Percentiles rank a stretch among this genome's conserved stretches.
Evolutionary conservation across 208 protist genomes (phyloP).

Genomic region (Phytomonas sp.): DNA sequence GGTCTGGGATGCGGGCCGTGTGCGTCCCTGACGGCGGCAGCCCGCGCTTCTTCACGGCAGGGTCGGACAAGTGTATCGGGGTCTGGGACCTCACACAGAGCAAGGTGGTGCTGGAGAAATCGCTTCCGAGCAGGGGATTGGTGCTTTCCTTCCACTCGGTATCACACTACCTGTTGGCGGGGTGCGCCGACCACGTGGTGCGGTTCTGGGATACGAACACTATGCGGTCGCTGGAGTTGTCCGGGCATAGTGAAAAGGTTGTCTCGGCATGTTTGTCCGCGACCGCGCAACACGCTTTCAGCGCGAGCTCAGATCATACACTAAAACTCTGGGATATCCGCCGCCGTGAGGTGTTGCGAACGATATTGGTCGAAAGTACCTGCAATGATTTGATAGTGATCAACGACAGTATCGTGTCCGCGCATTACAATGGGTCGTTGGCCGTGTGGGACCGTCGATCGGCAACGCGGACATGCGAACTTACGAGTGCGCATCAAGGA

Average conservation of each 20-base stretch:
- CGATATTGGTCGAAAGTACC: slow-evolving; percentile 44
- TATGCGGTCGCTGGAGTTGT: slow-evolving; percentile 44
- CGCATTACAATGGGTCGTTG: slow-evolving; percentile 65
- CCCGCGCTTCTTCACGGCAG: slow-evolving; percentile 29
- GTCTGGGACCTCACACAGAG: slow-evolving; percentile 24
- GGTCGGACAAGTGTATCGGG: slow-evolving; percentile 43
- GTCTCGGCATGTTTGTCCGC: slow-evolving; percentile 50
- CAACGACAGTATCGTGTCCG: slow-evolving; percentile 43
- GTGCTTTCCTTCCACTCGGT: slow-evolving; percentile 38
- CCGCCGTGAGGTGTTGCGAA: slow-evolving; percentile 25
- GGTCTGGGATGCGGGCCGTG: slow-evolving; percentile 27
- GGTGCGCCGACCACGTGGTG: slow-evolving; percentile 54
- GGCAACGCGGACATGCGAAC: slow-evolving; percentile 15
- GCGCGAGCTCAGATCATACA: slow-evolving; percentile 58
- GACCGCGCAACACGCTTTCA: slow-evolving; percentile 48
- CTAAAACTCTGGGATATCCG: slow-evolving; percentile 71
- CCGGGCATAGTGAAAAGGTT: slow-evolving; percentile 59
- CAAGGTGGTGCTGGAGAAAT: slow-evolving; percentile 13
- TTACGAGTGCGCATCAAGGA: slow-evolving; percentile 36
- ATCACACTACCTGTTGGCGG: slow-evolving; percentile 47
- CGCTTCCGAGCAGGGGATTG: slow-evolving; percentile 28
- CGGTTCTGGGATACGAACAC: slow-evolving; percentile 57
- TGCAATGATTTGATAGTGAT: slow-evolving; percentile 56
- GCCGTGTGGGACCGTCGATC: slow-evolving; percentile 52
- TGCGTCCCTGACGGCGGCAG: slow-evolving; percentile 30